A percentile compares a stretch with the other conserved stretches of the same genome.
These are phyloP conservation scores for Exutisphaerella laricina DNA, from an alignment of 2,329 filamentous ascomycete species.

Conservation along the genomic window DNA sequence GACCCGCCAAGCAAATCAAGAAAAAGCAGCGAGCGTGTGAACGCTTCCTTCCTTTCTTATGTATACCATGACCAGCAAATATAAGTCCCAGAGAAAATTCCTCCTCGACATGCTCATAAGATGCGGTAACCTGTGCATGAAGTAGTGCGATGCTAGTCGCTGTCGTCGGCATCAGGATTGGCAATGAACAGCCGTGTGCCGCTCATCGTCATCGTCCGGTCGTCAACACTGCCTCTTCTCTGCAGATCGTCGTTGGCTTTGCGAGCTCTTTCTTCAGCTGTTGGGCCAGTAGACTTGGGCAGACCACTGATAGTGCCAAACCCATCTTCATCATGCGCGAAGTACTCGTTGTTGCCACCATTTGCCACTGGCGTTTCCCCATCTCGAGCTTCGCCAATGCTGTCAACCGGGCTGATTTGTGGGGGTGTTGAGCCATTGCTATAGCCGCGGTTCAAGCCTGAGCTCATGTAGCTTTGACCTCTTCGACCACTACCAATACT, in stretches of 20 bases:
- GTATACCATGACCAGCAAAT: constrained; percentile 4
- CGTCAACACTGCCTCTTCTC: constrained; percentile 76
- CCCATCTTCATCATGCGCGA: constrained; percentile 43
- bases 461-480: constrained; percentile 33
- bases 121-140: not conserved
- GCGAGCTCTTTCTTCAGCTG: constrained; percentile 38
- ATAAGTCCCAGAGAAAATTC: not conserved
- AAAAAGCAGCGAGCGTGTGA: constrained; percentile 3
- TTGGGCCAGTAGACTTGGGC: constrained; percentile 34
- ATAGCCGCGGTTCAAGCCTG: constrained; percentile 33
- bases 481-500: constrained; percentile 47
- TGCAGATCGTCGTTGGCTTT: constrained; percentile 65
- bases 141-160: not conserved
- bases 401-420: constrained; percentile 36
- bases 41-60: not conserved
- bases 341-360: constrained; percentile 39
- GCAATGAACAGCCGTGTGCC: constrained; percentile 72
- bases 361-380: constrained; percentile 45
- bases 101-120: not conserved
- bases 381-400: constrained; percentile 37
- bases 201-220: constrained; percentile 68
- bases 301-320: constrained; percentile 53
- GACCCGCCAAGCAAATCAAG: not conserved
- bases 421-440: constrained; percentile 52
- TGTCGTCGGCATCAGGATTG: constrained; percentile 59